Percentiles rank a stretch among this genome's conserved stretches.
Evolutionary conservation across 345 rosid species (phyloP).

Genomic region (Acer yangbiense): DNA sequence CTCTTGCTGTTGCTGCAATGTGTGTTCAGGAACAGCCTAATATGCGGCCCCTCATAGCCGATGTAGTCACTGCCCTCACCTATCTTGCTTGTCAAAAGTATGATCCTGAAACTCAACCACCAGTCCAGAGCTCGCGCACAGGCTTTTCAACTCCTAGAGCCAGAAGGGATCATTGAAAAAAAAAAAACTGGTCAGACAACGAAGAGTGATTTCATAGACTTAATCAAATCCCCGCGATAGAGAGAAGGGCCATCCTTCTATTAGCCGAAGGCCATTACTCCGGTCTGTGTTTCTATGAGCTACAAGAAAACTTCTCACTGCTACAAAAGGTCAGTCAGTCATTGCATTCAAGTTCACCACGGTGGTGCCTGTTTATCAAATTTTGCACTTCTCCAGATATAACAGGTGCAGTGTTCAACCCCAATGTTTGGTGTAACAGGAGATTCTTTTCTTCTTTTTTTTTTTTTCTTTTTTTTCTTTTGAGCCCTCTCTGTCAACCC

Average conservation of each 20-base stretch:
- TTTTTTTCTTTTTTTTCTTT: not conserved
- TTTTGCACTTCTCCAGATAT: conserved; percentile 23
- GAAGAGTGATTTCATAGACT: not conserved
- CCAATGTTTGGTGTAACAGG: conserved; percentile 9
- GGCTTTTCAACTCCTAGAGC: conserved; percentile 48
- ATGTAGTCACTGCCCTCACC: conserved; percentile 67
- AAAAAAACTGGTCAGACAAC: not conserved
- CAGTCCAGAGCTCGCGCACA: conserved; percentile 34
- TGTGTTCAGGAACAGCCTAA: conserved; percentile 77
- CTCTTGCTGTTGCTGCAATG: conserved; percentile 81
- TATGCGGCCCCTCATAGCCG: conserved; percentile 69
- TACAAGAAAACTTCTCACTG: not conserved
- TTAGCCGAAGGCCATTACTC: not conserved
- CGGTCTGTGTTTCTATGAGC: not conserved
- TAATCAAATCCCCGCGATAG: conserved; percentile 1
- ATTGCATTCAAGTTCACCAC: conserved; percentile 15
- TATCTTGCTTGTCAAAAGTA: conserved; percentile 61
- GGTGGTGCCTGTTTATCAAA: not conserved
- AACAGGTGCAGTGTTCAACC: conserved; percentile 18
- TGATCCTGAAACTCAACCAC: conserved; percentile 45
- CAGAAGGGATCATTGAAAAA: conserved; percentile 41
- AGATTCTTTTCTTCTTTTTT: conserved; percentile 10
- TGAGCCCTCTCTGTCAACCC: not conserved
- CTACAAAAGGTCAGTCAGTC: conserved; percentile 10
- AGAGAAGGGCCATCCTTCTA: not conserved